phyloP scores from a whole-genome alignment of 2,329 filamentous ascomycete genomes.

The Paecilomyces formosus region DNA sequence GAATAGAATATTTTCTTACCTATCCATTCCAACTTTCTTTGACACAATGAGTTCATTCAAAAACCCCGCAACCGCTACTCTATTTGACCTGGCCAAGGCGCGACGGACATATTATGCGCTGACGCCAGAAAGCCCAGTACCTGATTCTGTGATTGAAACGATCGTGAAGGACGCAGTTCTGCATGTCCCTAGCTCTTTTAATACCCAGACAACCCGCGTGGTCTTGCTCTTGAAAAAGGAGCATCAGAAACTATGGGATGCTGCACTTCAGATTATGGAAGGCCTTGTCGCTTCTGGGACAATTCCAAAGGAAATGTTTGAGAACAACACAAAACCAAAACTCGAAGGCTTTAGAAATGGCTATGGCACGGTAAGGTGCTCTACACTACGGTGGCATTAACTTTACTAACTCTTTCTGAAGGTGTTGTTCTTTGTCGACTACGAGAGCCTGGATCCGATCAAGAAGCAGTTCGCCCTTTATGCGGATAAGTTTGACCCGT shows the following conservation, averaged over 20 bases:
- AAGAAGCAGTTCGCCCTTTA: constrained; percentile 59
- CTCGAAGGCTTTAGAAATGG: constrained; percentile 57
- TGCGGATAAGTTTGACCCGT: constrained; percentile 71
- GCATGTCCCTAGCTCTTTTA: constrained; percentile 73
- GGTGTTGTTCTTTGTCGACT: constrained; percentile 73
- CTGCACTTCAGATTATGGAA: not conserved
- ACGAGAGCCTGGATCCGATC: constrained; percentile 54
- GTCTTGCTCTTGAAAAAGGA: constrained; percentile 73
- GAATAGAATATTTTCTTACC: too few relatives aligned
- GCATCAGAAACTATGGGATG: constrained; percentile 79
- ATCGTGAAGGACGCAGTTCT: constrained; percentile 45
- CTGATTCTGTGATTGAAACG: constrained; percentile 22
- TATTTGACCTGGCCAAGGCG: not conserved
- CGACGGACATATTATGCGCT: constrained; percentile 25
- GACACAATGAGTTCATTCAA: not conserved
- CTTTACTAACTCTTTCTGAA: not conserved
- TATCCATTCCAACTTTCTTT: too few relatives aligned
- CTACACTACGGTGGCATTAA: not conserved
- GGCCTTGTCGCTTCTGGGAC: not conserved
- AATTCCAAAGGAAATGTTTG: constrained; percentile 38
- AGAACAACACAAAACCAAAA: constrained; percentile 38
- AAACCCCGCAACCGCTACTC: not conserved
- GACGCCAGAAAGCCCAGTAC: constrained; percentile 24
- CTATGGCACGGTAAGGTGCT: constrained; percentile 58
- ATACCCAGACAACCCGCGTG: constrained; percentile 72